Base-by-base conservation (phyloP, 2,329 filamentous ascomycete genomes). In the Thelonectria olida region DNA sequence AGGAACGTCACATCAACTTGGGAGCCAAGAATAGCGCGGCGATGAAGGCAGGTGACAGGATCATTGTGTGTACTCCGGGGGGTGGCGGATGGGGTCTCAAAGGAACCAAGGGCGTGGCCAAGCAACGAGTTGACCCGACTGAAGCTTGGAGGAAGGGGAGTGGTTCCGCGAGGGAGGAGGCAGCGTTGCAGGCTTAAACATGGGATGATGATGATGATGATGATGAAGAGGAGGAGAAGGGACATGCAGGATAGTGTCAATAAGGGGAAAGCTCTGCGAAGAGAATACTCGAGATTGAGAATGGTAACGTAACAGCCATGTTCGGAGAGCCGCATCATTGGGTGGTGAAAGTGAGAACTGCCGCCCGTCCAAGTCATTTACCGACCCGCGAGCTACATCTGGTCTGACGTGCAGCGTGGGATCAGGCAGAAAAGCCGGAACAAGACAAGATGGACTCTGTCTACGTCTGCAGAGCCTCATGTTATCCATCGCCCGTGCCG, bases 21-120 rank as follows among this genome's bases (percentile, higher is more conserved):
- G 91, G 91, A 1, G 90, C 88, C 2, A 95, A 95, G 82, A 95
- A 94, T 68, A 92, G 88, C 23, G 91, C 91, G 12, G 83, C 85
- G 12, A 93, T 95, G 90, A 82, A 87, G 72, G 82, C 88, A 1
- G 92, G 92, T 0, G 92, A 96, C 73, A 81, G 91, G 7, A 93
- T 95, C 71, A 91, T 95, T 56, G 82, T 96, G 17, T 84, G 84
- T 65, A 95, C 92, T 5, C 92, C 92, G 3, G 92, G 92, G 27
- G 92, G 92, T 54, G 92, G 92, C 41, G 92, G 89, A 0, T 95
- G 91, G 90, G 91, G 91, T 0, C 76, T 75, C 38, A 79, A 82
- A 0, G 90, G 88, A 0, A 81, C 85, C 57, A 81, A 86, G 67
- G 89, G 83, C 74, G 78, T 82, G 34, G 79, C 82, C 51, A 81